These are phyloP conservation scores for Aspergillus chevalieri DNA, from an alignment of 2,329 filamentous ascomycete species.

Conservation along the genomic window DNA sequence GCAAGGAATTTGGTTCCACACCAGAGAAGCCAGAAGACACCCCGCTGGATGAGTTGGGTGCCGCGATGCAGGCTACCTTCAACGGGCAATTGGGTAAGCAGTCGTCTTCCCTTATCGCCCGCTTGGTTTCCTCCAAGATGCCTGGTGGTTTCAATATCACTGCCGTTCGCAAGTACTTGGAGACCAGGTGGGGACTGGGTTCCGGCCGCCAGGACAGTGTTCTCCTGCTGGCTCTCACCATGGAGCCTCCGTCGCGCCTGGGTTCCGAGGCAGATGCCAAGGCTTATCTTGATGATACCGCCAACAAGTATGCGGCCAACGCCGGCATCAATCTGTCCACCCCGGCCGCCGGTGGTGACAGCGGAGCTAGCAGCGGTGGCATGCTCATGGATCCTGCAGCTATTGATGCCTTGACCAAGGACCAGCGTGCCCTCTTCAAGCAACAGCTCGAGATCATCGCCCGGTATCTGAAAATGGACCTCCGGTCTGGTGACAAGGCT, in stretches of 20 bases:
- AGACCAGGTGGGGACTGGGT: constrained; percentile 85
- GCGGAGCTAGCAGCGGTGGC: constrained; percentile 63
- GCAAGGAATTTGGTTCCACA: constrained; percentile 96
- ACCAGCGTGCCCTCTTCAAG: constrained; percentile 93
- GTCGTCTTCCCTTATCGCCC: constrained; percentile 84
- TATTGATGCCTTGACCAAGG: constrained; percentile 93
- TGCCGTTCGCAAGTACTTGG: constrained; percentile 86
- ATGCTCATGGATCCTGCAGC: constrained; percentile 99
- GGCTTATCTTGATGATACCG: constrained; percentile 77
- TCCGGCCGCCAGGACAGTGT: constrained; percentile 86
- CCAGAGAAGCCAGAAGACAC: constrained; percentile 98
- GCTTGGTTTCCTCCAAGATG: constrained; percentile 98
- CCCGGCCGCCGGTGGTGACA: constrained; percentile 63
- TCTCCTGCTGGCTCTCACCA: constrained; percentile 79
- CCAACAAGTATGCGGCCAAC: constrained; percentile 81
- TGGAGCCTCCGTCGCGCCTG: constrained; percentile 83
- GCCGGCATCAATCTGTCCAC: constrained; percentile 79
- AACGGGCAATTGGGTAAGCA: constrained; percentile 97
- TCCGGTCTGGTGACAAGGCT: constrained; percentile 93
- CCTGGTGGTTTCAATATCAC: constrained; percentile 99
- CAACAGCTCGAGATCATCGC: constrained; percentile 94
- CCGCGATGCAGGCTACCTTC: constrained; percentile 96
- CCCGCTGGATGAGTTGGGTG: constrained; percentile 89
- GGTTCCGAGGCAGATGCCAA: constrained; percentile 89
- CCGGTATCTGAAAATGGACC: constrained; percentile 92